Evolutionary conservation across 108 stramenopile genomes (phyloP).

Genomic region (Cyclotella choctawhatcheeana): DNA sequence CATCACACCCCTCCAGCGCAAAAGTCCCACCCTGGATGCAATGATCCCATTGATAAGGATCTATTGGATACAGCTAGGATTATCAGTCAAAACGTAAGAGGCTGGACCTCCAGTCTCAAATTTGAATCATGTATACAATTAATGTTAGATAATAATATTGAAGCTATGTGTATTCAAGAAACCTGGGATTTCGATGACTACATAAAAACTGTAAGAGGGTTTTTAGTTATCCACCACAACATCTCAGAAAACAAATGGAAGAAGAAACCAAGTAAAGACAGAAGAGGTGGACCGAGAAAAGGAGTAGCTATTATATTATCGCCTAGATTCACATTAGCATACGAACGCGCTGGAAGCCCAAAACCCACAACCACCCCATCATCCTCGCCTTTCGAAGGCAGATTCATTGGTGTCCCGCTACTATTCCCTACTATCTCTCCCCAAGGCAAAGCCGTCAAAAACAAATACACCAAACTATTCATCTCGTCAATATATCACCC

Average conservation of each 20-base stretch:
- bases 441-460: background rate
- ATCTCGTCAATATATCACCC: background rate
- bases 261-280: background rate
- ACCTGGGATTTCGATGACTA: conserved; percentile 3
- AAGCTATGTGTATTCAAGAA: background rate
- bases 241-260: background rate
- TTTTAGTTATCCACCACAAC: background rate
- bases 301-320: conserved; percentile 2
- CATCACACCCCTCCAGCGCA: background rate
- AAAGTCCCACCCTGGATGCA: background rate
- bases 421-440: background rate
- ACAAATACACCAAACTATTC: background rate
- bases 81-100: conserved; percentile 1
- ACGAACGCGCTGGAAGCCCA: background rate
- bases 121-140: background rate
- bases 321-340: background rate
- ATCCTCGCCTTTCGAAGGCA: background rate
- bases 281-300: background rate
- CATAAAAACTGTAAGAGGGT: background rate
- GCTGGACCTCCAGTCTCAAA: background rate
- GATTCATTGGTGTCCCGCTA: background rate
- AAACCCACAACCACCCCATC: background rate
- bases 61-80: background rate
- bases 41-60: background rate
- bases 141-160: background rate